Conservation (phyloP, 768 basidiomycete species). For the Rubroboletus pulcherrimus region DNA sequence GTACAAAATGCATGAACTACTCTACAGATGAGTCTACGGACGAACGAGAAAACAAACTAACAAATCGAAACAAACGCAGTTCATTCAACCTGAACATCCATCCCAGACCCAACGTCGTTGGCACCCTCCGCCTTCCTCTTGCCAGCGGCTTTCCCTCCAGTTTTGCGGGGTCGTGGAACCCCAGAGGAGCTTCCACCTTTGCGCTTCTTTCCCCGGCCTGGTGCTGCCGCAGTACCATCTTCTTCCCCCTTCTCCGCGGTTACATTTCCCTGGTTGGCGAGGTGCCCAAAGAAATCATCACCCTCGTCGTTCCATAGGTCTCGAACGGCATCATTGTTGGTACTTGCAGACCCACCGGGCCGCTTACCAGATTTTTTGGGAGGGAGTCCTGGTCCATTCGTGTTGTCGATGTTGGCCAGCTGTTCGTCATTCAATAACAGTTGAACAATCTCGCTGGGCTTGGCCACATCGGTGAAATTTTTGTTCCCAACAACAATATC, state of each 20-base stretch:
- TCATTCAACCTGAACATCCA: constrained; percentile 29
- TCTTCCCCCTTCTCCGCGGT: constrained; percentile 28
- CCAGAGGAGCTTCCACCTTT: constrained; percentile 25
- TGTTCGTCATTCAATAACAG: constrained; percentile 94
- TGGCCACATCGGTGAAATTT: constrained; percentile 87
- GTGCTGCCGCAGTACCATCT: constrained; percentile 25
- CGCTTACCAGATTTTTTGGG: constrained; percentile 35
- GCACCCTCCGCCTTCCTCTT: constrained; percentile 30
- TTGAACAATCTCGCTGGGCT: constrained; percentile 95
- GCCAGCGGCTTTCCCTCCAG: constrained; percentile 28
- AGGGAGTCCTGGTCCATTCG: constrained; percentile 37
- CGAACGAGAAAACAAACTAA: constrained; percentile 10
- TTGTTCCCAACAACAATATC: constrained; percentile 99
- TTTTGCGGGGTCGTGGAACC: constrained; percentile 25
- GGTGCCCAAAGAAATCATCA: constrained; percentile 79
- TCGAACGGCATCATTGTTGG: constrained; percentile 40
- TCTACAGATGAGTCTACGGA: constrained; percentile 27
- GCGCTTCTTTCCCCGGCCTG: constrained; percentile 33
- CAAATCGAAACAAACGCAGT: constrained; percentile 9
- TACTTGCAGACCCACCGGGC: constrained; percentile 27
- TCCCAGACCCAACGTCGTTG: constrained; percentile 24
- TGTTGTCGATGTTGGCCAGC: constrained; percentile 62
- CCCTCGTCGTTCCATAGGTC: constrained; percentile 87
- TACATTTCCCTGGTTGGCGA: constrained; percentile 27
- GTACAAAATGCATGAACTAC: constrained; percentile 29